Percentiles rank a stretch among this genome's conserved stretches.
These are phyloP conservation scores for Cryptococcus wingfieldii DNA, from an alignment of 1,284 basidiomycete genomes.

Conservation along the genomic window DNA sequence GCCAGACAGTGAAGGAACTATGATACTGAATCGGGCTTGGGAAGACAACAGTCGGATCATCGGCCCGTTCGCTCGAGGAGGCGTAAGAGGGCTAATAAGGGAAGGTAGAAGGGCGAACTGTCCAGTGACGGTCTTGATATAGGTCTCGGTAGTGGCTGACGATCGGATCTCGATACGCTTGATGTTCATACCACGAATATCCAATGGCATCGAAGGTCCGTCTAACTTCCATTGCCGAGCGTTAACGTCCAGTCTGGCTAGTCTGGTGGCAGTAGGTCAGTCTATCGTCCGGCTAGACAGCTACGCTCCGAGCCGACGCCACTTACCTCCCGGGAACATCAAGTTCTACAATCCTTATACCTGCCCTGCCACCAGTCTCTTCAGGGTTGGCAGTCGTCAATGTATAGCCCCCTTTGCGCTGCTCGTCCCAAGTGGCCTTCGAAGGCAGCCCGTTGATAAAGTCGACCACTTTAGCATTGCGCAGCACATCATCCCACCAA, in stretches of 20 bases:
- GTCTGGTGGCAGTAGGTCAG: conserved; percentile 5
- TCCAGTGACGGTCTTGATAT: background rate
- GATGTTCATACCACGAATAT: conserved; percentile 34
- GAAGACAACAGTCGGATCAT: conserved; percentile 62
- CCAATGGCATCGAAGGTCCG: conserved; percentile 10
- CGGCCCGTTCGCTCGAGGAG: conserved; percentile 54
- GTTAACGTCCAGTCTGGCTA: conserved; percentile 41
- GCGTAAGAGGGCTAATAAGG: background rate
- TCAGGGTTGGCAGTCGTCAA: conserved; percentile 47
- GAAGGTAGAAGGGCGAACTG: background rate
- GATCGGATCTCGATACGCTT: conserved; percentile 23
- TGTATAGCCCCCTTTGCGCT: conserved; percentile 36
- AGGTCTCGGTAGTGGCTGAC: background rate
- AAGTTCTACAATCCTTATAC: conserved; percentile 46
- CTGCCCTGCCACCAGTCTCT: conserved; percentile 45
- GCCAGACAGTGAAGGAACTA: conserved; percentile 50
- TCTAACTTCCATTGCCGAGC: conserved; percentile 29
- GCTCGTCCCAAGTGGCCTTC: conserved; percentile 16
- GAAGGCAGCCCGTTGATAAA: conserved; percentile 29
- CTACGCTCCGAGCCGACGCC: background rate
- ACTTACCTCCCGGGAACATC: conserved; percentile 40
- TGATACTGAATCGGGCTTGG: conserved; percentile 55
- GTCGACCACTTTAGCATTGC: conserved; percentile 28
- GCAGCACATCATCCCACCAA: conserved; percentile 48
- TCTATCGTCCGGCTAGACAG: background rate